Conservation (phyloP, 495 filamentous ascomycete genomes). For the Thermothielavioides terrestris region DNA sequence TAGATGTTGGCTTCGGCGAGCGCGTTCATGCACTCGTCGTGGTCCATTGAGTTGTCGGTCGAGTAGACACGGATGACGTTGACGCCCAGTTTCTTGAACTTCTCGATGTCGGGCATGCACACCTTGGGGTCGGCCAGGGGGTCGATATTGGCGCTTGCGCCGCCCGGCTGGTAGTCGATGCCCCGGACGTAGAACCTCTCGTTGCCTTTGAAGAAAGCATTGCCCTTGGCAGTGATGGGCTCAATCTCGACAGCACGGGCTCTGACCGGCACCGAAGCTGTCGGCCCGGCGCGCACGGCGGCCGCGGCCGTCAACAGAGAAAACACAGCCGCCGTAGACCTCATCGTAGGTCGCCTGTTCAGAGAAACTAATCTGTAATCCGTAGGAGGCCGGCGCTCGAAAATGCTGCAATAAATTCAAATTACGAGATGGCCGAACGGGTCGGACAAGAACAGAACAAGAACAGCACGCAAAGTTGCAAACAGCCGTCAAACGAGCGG, state of each 20-base stretch:
- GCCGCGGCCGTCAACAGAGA: constrained; percentile 48
- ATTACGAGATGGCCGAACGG: no score
- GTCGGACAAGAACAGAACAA: neutral
- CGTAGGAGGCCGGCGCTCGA: no score
- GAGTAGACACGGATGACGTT: constrained; percentile 95
- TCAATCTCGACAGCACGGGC: constrained; percentile 36
- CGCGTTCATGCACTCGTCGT: constrained; percentile 76
- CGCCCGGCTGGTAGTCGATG: constrained; percentile 93
- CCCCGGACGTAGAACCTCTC: constrained; percentile 90
- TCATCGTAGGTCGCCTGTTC: constrained; percentile 35
- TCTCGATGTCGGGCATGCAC: constrained; percentile 77
- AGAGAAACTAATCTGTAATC: no score
- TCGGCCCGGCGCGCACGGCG: constrained; percentile 46
- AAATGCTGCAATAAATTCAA: no score
- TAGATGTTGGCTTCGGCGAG: constrained; percentile 87
- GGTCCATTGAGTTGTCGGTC: constrained; percentile 78
- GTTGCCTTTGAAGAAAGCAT: constrained; percentile 78
- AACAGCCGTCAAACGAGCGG: constrained; percentile 25
- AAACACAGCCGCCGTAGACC: constrained; percentile 37
- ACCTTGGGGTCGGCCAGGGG: constrained; percentile 63
- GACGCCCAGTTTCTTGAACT: constrained; percentile 78
- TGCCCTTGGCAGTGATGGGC: constrained; percentile 37
- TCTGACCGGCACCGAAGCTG: constrained; percentile 45
- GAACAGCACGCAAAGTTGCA: constrained; percentile 8
- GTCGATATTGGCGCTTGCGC: constrained; percentile 59